Percentiles rank a stretch among this genome's conserved stretches.
These are phyloP conservation scores for Scleroderma bovista DNA, from an alignment of 768 basidiomycete species.

Conservation along the genomic window DNA sequence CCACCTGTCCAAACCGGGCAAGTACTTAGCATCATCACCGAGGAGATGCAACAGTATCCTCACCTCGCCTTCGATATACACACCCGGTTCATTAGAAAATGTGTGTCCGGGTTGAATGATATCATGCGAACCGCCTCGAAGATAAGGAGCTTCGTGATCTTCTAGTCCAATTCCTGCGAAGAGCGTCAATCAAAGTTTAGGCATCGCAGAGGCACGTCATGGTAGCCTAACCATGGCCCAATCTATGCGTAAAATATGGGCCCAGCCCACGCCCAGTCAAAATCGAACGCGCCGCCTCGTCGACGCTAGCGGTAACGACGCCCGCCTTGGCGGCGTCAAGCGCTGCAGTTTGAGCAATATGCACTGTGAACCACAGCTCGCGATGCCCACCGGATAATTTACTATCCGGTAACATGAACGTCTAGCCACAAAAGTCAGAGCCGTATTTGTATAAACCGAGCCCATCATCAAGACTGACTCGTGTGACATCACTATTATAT, in stretches of 20 bases:
- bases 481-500: constrained; percentile 73
- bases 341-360: constrained; percentile 56
- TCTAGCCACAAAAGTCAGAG: constrained; percentile 32
- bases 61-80: constrained; percentile 68
- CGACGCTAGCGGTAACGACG: constrained; percentile 47
- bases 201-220: not conserved
- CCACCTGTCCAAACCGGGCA: constrained; percentile 42
- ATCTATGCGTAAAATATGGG: constrained; percentile 70
- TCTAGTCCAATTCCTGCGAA: constrained; percentile 76
- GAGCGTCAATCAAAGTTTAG: constrained; percentile 11
- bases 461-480: constrained; percentile 39
- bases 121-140: constrained; percentile 62
- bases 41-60: constrained; percentile 4
- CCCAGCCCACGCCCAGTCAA: constrained; percentile 42
- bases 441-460: not conserved
- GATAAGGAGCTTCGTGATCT: constrained; percentile 76
- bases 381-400: constrained; percentile 48
- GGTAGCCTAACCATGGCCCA: constrained; percentile 61
- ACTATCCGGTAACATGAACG: constrained; percentile 58
- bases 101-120: constrained; percentile 59
- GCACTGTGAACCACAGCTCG: constrained; percentile 61
- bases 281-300: constrained; percentile 52
- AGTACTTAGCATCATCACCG: not conserved
- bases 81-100: constrained; percentile 79
- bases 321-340: constrained; percentile 43